These are phyloP conservation scores for Neofusicoccum kwambonambiense DNA, from an alignment of 2,329 filamentous ascomycete genomes.

Conservation along the genomic window DNA sequence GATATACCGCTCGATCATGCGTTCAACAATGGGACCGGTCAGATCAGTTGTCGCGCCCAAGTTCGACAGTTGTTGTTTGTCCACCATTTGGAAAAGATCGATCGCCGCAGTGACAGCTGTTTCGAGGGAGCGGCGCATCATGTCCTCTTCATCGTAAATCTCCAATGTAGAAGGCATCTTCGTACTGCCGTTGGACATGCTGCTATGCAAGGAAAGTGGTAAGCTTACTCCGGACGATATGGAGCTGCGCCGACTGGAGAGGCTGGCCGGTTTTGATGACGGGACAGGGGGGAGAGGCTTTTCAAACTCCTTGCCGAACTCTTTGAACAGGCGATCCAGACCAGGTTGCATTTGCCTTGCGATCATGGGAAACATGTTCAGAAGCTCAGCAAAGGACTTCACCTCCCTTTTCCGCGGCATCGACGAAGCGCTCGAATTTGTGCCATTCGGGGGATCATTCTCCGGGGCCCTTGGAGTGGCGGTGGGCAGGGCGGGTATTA, in stretches of 20 bases:
- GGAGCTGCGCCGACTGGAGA: conserved; percentile 35
- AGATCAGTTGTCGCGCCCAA: conserved; percentile 90
- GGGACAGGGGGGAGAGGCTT: conserved; percentile 77
- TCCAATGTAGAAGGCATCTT: conserved; percentile 49
- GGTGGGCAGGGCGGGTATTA: conserved; percentile 63
- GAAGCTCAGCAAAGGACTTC: conserved; percentile 82
- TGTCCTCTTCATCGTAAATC: conserved; percentile 85
- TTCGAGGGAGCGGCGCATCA: conserved; percentile 85
- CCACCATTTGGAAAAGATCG: conserved; percentile 91
- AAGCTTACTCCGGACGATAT: conserved; percentile 37
- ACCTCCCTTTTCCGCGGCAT: conserved; percentile 81
- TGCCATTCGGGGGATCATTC: conserved; percentile 22
- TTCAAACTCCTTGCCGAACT: conserved; percentile 83
- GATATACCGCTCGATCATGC: conserved; percentile 91
- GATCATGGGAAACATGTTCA: conserved; percentile 92
- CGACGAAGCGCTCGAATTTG: conserved; percentile 34
- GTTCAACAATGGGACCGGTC: conserved; percentile 87
- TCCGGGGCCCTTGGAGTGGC: conserved; percentile 29
- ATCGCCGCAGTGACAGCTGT: conserved; percentile 91
- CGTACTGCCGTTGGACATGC: conserved; percentile 30
- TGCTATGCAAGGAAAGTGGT: conserved; percentile 38
- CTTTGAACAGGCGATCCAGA: conserved; percentile 82
- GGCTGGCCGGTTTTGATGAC: conserved; percentile 31
- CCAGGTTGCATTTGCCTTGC: conserved; percentile 93
- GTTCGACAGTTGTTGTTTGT: conserved; percentile 90